Evolutionary conservation across 1,284 basidiomycete genomes (phyloP).

Genomic region (Ganoderma lucidum): DNA sequence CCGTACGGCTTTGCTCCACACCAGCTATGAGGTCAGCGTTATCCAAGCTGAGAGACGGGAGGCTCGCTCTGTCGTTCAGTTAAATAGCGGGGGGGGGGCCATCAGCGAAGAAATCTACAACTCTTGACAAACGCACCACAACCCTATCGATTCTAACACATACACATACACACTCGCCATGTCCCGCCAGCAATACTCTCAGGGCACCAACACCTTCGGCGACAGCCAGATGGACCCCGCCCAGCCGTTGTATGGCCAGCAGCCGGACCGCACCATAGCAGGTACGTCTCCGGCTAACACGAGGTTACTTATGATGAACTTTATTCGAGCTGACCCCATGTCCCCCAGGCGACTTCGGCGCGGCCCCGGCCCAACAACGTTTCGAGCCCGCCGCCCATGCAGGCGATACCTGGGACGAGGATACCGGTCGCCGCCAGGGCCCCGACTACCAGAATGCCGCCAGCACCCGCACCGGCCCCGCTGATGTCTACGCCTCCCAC

Average conservation of each 20-base stretch:
- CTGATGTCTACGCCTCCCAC: constrained; percentile 9
- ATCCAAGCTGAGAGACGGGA: background rate
- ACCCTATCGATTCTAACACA: background rate
- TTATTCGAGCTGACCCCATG: background rate
- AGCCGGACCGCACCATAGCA: background rate
- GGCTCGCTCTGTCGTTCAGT: background rate
- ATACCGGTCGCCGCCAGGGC: background rate
- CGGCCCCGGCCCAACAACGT: background rate
- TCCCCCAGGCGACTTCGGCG: background rate
- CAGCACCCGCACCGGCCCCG: background rate
- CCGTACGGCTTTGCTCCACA: background rate
- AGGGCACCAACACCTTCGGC: background rate
- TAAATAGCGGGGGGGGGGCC: background rate
- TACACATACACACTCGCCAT: background rate
- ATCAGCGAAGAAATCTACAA: background rate
- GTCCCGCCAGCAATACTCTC: background rate
- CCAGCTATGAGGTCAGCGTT: constrained; percentile 3
- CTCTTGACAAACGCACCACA: background rate
- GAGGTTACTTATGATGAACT: too few species aligned
- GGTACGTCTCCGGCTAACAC: constrained; percentile 1
- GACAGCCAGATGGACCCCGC: background rate
- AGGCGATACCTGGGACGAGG: background rate
- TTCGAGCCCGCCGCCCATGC: background rate
- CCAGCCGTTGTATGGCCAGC: background rate
- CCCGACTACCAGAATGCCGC: background rate